Evolutionary conservation across 2,329 filamentous ascomycete genomes (phyloP).

Genomic region (Lasiodiplodia sp.): DNA sequence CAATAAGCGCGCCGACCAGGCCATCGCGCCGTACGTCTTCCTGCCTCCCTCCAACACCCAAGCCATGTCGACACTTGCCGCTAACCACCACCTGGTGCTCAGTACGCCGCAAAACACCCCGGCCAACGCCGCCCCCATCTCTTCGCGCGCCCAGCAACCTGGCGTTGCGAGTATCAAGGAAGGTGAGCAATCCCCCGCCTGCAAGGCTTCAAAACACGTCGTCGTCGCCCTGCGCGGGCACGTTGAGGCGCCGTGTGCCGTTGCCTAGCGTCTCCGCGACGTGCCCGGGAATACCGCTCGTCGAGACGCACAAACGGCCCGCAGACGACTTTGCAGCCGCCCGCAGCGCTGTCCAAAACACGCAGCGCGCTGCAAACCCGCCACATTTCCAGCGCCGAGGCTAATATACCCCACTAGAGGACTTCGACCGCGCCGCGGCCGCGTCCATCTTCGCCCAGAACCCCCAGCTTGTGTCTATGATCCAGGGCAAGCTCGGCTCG

Average conservation of each 20-base stretch:
- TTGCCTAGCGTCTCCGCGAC: constrained; percentile 6
- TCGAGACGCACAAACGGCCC: constrained; percentile 23
- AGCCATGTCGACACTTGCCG: constrained; percentile 23
- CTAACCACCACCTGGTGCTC: constrained; percentile 38
- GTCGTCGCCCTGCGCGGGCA: constrained; percentile 27
- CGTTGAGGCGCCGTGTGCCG: constrained; percentile 8
- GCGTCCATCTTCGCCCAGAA: constrained; percentile 96
- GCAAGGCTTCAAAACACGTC: constrained; percentile 11
- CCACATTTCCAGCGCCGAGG: constrained; percentile 39
- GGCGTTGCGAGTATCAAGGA: constrained; percentile 95
- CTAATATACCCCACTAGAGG: constrained; percentile 69
- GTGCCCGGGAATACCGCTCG: constrained; percentile 12
- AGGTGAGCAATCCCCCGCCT: constrained; percentile 66
- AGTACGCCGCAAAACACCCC: constrained; percentile 99
- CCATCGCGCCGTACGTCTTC: constrained; percentile 68
- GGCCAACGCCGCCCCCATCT: constrained; percentile 93
- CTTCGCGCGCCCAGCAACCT: constrained; percentile 94
- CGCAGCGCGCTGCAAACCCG: constrained; percentile 25
- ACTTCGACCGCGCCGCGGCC: constrained; percentile 83
- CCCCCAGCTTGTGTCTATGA: constrained; percentile 93
- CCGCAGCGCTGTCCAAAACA: background rate
- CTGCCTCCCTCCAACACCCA: constrained; percentile 17
- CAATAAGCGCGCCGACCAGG: constrained; percentile 69
- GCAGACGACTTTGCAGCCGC: constrained; percentile 2
- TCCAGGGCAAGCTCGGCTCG: constrained; percentile 92